phyloP scores from a whole-genome alignment of 305 asterid species.

The Solanum hybrid region DNA sequence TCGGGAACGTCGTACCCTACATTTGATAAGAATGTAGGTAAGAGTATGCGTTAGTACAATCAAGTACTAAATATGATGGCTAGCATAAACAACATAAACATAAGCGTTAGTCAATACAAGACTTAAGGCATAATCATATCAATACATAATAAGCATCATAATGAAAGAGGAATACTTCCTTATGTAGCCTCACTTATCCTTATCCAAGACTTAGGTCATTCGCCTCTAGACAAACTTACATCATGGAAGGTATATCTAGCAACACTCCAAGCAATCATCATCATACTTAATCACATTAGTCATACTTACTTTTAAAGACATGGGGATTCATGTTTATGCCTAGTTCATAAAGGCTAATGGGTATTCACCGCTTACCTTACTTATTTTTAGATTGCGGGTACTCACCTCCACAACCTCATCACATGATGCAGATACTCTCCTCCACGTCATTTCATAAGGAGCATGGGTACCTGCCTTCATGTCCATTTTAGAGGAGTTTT shows the following conservation, averaged over 20 bases:
- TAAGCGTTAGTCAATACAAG: background rate
- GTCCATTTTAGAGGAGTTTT: background rate
- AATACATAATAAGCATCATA: background rate
- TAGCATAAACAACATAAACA: background rate
- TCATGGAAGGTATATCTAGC: background rate
- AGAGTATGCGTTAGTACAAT: background rate
- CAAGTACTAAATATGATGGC: background rate
- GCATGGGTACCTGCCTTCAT: background rate
- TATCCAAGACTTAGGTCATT: background rate
- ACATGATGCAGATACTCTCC: background rate
- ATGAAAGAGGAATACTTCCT: background rate
- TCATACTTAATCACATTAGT: too few relatives aligned
- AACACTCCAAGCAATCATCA: background rate
- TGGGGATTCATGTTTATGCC: background rate
- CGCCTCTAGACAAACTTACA: background rate
- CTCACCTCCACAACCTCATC: background rate
- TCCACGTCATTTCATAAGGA: background rate
- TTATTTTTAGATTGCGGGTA: background rate
- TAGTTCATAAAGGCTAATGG: background rate
- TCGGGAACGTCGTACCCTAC: background rate
- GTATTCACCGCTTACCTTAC: background rate
- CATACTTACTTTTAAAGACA: background rate
- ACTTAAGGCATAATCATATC: background rate
- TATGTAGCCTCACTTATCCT: background rate
- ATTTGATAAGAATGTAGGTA: background rate